Evolutionary conservation across 2,329 filamentous ascomycete species (phyloP).

Genomic region (Tetracladium maxilliforme): DNA sequence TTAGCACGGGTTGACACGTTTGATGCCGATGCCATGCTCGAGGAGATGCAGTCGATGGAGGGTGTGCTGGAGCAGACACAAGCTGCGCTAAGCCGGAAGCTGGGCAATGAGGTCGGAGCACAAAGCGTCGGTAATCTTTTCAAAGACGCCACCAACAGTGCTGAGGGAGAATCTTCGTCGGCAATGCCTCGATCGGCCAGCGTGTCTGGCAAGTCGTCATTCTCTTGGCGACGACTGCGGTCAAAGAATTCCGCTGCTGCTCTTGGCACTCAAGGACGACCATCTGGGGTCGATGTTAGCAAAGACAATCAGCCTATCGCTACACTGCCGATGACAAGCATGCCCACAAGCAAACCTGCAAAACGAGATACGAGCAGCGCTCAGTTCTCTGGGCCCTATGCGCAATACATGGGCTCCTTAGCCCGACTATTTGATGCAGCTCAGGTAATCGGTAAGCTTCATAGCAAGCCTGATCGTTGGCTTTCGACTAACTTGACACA

Average conservation of each 20-base stretch:
- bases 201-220: conserved; percentile 60
- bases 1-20: conserved; percentile 72
- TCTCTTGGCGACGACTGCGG: conserved; percentile 80
- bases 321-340: conserved; percentile 61
- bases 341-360: conserved; percentile 46
- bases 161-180: too few relatives aligned
- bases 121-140: conserved; percentile 61
- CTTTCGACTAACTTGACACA: conserved; percentile 22
- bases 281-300: too few relatives aligned
- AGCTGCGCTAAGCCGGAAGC: conserved; percentile 57
- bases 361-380: conserved; percentile 57
- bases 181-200: conserved; percentile 34
- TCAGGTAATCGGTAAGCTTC: conserved; percentile 69
- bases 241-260: conserved; percentile 72
- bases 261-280: too few relatives aligned
- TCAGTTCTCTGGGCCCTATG: conserved; percentile 70
- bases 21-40: conserved; percentile 81
- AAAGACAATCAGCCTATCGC: too few relatives aligned
- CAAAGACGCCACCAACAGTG: conserved; percentile 43
- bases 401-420: conserved; percentile 80
- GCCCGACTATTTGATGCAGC: conserved; percentile 86
- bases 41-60: conserved; percentile 89
- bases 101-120: conserved; percentile 86
- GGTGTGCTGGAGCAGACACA: conserved; percentile 77
- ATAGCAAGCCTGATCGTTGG: too few relatives aligned